Base-by-base conservation (phyloP, 352 stramenopile genomes). In the Globisporangium cylindrosporum region DNA sequence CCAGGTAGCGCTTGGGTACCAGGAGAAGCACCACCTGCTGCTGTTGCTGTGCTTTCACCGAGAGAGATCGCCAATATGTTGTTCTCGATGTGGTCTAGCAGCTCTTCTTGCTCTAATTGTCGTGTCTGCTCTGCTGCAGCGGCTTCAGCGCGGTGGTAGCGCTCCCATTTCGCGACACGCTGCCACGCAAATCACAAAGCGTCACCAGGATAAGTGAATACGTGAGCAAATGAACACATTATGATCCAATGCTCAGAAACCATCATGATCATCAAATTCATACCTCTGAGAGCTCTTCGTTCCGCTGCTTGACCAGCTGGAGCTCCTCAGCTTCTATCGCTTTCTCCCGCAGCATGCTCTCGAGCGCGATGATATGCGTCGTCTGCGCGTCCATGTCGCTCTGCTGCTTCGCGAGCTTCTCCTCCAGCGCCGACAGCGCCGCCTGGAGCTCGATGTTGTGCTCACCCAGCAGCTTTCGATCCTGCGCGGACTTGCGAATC, bases 371-470 rank as follows among this genome's bases (percentile, higher is more conserved):
- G 32, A 92, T 86, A 25, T 72, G 77, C 15, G 79, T 70, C 22
- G 82, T 78, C 68, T 90, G 81, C n/a, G 69, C 38, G 59, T 92
- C 79, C 68, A 84, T 79, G 12, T 92, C 84, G 4, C 64, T 65
- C 66, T 92, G 71, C 53, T 90, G 73, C 59, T 71, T 71, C 15
- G 15, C 54, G 0, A 86, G 68, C 24, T 80, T 78, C 57, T 81
- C 73, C 59, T 94, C 81, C 67, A 91, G 79, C 8, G 68, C 61
- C 18, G 70, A 72, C 24, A 91, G 67, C 46, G 79, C 62, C 27
- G 89, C 74, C 48, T 93, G 83, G 12, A 93, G 75, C 71, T 93
- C 85, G 53, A 94, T 76, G 54, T 94, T 94, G 73, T 92, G 83
- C 66, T 93, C 87, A 24, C 82, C 92, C 59, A 92, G 65, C 18